Percentiles rank a stretch among this genome's conserved stretches.
Evolutionary conservation across 2,329 filamentous ascomycete genomes (phyloP).

Genomic region (Epicoccum sorghinum): DNA sequence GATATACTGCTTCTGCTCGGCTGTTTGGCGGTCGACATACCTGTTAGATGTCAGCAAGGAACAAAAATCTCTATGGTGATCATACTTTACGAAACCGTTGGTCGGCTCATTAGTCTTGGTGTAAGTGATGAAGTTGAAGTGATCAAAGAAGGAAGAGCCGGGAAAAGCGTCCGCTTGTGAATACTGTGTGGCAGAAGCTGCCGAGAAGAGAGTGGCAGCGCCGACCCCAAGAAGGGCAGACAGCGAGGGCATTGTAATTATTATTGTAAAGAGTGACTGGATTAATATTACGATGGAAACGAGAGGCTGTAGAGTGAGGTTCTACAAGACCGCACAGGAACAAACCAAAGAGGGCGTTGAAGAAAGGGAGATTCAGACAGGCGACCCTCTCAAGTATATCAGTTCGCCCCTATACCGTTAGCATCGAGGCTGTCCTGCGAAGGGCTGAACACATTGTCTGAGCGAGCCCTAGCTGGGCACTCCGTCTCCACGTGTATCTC

Average conservation of each 20-base stretch:
- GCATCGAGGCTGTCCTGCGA: constrained; percentile 9
- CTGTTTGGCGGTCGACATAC: constrained; percentile 9
- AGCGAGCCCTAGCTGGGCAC: constrained; percentile 5
- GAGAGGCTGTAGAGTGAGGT: constrained; percentile 31
- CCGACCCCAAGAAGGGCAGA: constrained; percentile 34
- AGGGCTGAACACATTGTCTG: constrained; percentile 2
- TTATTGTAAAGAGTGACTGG: constrained; percentile 31
- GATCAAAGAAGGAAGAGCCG: constrained; percentile 31
- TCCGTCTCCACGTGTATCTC: constrained; percentile 1
- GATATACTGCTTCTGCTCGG: constrained; percentile 10
- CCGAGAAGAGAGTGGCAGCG: constrained; percentile 30
- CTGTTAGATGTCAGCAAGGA: neutral
- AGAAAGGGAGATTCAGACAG: constrained; percentile 7
- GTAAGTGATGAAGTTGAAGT: constrained; percentile 33
- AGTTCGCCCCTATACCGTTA: constrained; percentile 2
- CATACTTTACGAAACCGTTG: constrained; percentile 36
- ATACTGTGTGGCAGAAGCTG: constrained; percentile 30
- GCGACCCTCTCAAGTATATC: constrained; percentile 18
- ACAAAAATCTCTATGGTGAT: constrained; percentile 3
- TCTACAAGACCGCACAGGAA: constrained; percentile 31
- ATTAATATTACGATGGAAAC: constrained; percentile 21
- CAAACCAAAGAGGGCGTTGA: constrained; percentile 31
- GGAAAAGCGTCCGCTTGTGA: constrained; percentile 22
- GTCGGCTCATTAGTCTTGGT: constrained; percentile 24
- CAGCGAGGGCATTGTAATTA: constrained; percentile 34